Percentiles rank a stretch among this genome's conserved stretches.
Evolutionary conservation across 2,329 filamentous ascomycete species (phyloP).

Genomic region (Emmonsia crescens): DNA sequence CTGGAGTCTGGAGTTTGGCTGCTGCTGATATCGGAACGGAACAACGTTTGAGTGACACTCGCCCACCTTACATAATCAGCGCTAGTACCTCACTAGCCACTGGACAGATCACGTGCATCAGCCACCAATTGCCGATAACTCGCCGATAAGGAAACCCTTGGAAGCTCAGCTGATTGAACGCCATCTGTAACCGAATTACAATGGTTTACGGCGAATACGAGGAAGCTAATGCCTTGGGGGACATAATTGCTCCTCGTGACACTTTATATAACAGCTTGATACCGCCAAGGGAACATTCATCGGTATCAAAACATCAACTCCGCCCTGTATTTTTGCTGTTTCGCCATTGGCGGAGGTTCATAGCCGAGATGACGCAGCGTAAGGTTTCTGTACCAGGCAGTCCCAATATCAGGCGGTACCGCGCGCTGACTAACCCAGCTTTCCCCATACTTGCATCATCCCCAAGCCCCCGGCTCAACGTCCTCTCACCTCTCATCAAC

Average conservation of each 20-base stretch:
- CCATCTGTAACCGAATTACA: no score
- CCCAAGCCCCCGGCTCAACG: neutral
- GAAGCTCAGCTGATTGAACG: no score
- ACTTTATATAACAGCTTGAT: no score
- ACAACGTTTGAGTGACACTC: neutral
- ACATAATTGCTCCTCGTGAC: no score
- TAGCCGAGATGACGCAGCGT: neutral
- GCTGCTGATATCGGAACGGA: neutral
- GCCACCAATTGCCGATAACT: neutral
- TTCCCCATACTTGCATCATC: neutral
- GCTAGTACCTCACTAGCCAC: neutral
- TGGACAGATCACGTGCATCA: neutral
- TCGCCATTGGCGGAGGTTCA: neutral
- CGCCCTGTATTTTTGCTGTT: neutral
- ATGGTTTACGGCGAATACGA: no score
- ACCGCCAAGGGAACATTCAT: no score
- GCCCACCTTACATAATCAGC: neutral
- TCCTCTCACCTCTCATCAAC: neutral
- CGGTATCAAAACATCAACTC: no score
- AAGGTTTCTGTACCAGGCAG: neutral
- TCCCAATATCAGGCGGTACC: neutral
- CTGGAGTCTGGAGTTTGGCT: no score
- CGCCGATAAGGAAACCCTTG: no score
- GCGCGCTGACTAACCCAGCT: neutral
- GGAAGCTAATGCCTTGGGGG: no score